phyloP scores from a whole-genome alignment of 257 asterid species.

The Linderniella brevidens region DNA sequence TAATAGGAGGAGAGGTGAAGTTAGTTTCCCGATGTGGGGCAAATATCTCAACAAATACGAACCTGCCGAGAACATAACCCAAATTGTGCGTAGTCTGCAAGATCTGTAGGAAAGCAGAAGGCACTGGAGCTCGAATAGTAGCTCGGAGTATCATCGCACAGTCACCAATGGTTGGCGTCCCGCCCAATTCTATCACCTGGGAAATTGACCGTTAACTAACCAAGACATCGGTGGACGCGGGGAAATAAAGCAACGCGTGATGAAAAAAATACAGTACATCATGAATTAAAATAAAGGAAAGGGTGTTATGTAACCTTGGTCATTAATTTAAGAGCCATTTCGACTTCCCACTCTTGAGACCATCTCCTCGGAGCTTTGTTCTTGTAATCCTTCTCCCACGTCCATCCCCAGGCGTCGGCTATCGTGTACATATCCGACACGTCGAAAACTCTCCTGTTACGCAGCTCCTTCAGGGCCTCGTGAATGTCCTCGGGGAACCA shows the following conservation, averaged over 20 bases:
- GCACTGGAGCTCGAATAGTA: slow-evolving; percentile 92
- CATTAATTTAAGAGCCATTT: slow-evolving; percentile 72
- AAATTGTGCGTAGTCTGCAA: slow-evolving; percentile 82
- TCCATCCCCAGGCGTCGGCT: slow-evolving; percentile 99
- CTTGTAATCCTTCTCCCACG: slow-evolving; percentile 83
- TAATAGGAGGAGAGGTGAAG: background rate
- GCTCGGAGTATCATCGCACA: slow-evolving; percentile 92
- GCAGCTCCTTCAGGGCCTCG: slow-evolving; percentile 80
- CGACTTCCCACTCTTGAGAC: slow-evolving; percentile 99
- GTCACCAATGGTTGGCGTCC: slow-evolving; percentile 88
- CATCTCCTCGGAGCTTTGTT: slow-evolving; percentile 80
- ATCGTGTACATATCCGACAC: slow-evolving; percentile 88
- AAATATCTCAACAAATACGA: background rate
- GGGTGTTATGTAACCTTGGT: slow-evolving; percentile 27
- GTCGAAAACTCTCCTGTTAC: slow-evolving; percentile 75
- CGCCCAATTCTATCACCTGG: slow-evolving; percentile 94
- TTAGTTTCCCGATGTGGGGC: background rate
- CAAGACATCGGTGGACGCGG: background rate
- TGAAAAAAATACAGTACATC: background rate
- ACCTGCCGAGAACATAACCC: slow-evolving; percentile 85
- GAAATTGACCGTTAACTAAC: slow-evolving; percentile 7
- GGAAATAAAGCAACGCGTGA: background rate
- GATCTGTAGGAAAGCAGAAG: slow-evolving; percentile 80
- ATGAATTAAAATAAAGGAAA: background rate
- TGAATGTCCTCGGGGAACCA: slow-evolving; percentile 92